Evolutionary conservation across 2,329 filamentous ascomycete genomes (phyloP), one percentile per base, ranked within the genome.

Genomic region (Colletotrichum brevisporum): DNA sequence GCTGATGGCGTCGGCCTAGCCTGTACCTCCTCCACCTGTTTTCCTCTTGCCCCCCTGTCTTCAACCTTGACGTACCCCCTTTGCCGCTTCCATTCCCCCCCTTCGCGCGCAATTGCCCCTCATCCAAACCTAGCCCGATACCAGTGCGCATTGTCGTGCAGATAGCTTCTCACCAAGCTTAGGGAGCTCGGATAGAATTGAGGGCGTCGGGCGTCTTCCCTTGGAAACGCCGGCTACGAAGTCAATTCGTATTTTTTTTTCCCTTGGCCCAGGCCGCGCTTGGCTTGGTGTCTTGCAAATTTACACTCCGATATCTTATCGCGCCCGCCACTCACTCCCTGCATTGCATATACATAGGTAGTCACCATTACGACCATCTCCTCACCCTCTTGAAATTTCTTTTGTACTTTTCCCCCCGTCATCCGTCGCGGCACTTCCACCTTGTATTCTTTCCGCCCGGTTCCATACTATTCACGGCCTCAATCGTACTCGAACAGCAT

Each of bases 251-350:
- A 50, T 18, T 47, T 18, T 68, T 68, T 36, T 26, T 51, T 36
- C 31, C 31, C 31, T 36, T 36, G 31, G 57, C 57, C 45, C 62
- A 16, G 62, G 41, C 62, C 62, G 52, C 16, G 24, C 45, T 54
- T 36, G 45, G 51, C 57, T 39, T 57, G 60, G 60, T 31, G 53
- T 56, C 47, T 52, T 51, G 51, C 58, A 63, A 39, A 63, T 39
- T 52, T 48, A n/a, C 51, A 45, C 48, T 55, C 66, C 66, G 69
- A 70, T 71, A 71, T 66, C 69, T 71, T 71, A 70, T 71, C 69
- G 69, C 61, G 61, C 61, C 58, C 68, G 61, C 66, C 66, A 70
- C 60, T 45, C 26, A 56, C 56, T 65, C 62, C 69, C 55, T 71
- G 59, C 64, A 59, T 68, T 69, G 64, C 64, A 68, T 62, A 61